Evolutionary conservation across 371 early-diverging fungal species (phyloP), one percentile per base, ranked within the genome.

Genomic region (Mucor piriformis): DNA sequence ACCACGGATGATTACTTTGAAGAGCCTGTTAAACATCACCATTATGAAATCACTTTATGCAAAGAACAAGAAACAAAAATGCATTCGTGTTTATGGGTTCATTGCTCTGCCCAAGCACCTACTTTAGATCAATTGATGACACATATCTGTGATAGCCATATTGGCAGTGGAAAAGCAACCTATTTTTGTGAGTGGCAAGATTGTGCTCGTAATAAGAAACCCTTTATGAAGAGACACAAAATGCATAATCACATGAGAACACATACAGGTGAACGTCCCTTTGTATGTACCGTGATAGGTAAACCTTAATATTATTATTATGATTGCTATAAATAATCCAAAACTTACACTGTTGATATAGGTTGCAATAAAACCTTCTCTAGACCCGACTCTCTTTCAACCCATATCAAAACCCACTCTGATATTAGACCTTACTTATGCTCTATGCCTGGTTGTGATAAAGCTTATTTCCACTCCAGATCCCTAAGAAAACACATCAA

Each of bases 141-240:
- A 32, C 69, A 69, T 25, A 69, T 69, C 10, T 64, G 64, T 34
- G 53, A 69, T 20, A 38, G 11, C 24, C 69, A 69, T 50, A 50
- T 69, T 24, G 69, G 69, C 3, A 69, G 69, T 48, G 69, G 69
- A 23, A 69, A 64, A 52, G 80, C 90, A 27, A 82, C 82, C 25
- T 95, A 95, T 64, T 70, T 76, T 29, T 95, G 95, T 69, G 79
- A 83, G 58, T 95, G 95, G 95, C 71, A 81, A 62, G 87, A 84
- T 27, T 95, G 95, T 70, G 74, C 79, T 29, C 84, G 95, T 32
- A 73, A 78, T 56, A 78, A 81, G 58, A 84, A 85, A 62, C 92
- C 94, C 10, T 95, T 95, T 66, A 81, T 90, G 43, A 93, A 95
- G 67, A 79, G 95, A 20, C 95, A 95, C 73, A 92, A 92, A 69